A percentile compares a stretch with the other conserved stretches of the same genome.
Conservation (phyloP, 768 basidiomycete species). For the Clathrus columnatus region DNA sequence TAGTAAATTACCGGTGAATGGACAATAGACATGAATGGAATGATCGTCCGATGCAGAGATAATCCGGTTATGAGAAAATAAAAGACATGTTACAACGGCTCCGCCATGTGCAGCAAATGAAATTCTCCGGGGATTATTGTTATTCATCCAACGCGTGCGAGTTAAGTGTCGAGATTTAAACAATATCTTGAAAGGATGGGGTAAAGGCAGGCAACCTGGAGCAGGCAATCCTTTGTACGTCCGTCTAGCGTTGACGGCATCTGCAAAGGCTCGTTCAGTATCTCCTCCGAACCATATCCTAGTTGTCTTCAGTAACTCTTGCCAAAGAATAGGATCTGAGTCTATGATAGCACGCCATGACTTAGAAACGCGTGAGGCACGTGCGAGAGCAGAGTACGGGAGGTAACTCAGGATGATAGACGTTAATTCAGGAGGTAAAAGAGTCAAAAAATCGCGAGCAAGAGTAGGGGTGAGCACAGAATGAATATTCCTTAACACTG, state of each 20-base stretch:
- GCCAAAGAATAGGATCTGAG: constrained; percentile 84
- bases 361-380: constrained; percentile 81
- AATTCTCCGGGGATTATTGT: constrained; percentile 61
- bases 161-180: constrained; percentile 87
- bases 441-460: constrained; percentile 88
- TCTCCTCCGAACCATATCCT: constrained; percentile 87
- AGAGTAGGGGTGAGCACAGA: constrained; percentile 84
- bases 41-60: constrained; percentile 97
- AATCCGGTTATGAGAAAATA: constrained; percentile 91
- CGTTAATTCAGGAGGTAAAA: constrained; percentile 87
- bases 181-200: constrained; percentile 85
- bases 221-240: constrained; percentile 30
- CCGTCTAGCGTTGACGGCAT: constrained; percentile 57
- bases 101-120: constrained; percentile 84
- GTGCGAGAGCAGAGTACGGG: constrained; percentile 71
- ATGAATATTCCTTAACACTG: constrained; percentile 84
- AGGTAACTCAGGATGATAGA: constrained; percentile 83
- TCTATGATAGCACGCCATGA: constrained; percentile 91
- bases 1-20: constrained; percentile 66
- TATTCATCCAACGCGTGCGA: constrained; percentile 70
- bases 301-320: constrained; percentile 72
- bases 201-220: constrained; percentile 50
- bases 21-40: constrained; percentile 90
- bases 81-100: constrained; percentile 90
- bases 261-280: constrained; percentile 73